Evolutionary conservation across 345 rosid species (phyloP).

Genomic region (Aquilaria malaccensis): DNA sequence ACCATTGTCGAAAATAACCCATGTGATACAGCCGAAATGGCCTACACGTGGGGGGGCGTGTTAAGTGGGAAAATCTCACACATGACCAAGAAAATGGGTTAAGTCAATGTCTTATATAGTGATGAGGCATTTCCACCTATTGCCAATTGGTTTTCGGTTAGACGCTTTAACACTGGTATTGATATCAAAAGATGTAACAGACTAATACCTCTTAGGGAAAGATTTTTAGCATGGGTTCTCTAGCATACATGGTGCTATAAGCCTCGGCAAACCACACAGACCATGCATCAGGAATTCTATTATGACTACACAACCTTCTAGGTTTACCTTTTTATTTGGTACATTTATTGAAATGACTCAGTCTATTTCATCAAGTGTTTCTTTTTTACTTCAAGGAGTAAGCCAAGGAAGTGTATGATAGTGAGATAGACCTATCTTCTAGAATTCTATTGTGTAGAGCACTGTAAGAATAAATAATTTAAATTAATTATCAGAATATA

Average conservation of each 20-base stretch:
- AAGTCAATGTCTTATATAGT: too few species aligned
- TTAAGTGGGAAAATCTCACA: too few species aligned
- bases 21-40: too few species aligned
- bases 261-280: background rate
- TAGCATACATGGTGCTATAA: background rate
- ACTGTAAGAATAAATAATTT: background rate
- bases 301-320: background rate
- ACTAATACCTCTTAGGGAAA: background rate
- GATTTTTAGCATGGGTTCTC: background rate
- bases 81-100: too few species aligned
- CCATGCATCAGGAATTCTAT: conserved; percentile 1
- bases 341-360: background rate
- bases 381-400: background rate
- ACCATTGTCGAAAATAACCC: too few species aligned
- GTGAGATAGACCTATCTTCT: background rate
- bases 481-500: too few species aligned
- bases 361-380: background rate
- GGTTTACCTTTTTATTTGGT: background rate
- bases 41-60: too few species aligned
- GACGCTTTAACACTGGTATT: too few species aligned
- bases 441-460: background rate
- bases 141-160: too few species aligned
- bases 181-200: background rate
- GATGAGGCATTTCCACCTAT: too few species aligned
- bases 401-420: background rate